phyloP scores from a whole-genome alignment of 306 rosid species.

The Cicer cuneatum region DNA sequence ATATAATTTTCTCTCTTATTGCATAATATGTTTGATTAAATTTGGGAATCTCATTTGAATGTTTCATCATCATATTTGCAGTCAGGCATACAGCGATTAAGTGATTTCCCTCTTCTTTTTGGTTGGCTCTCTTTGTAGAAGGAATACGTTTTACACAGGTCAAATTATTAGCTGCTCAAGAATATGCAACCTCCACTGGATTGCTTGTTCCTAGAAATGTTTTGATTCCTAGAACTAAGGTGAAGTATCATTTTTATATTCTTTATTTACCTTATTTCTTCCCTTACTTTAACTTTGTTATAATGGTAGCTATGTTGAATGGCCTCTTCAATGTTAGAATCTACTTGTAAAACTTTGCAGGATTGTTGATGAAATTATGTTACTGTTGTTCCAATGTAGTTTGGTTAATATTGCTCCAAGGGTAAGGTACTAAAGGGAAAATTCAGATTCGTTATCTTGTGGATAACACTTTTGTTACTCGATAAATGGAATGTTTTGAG shows the following conservation, averaged over 20 bases:
- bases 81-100: constrained; percentile 79
- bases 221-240: constrained; percentile 99
- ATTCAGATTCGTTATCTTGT: constrained; percentile 19
- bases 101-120: constrained; percentile 88
- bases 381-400: constrained; percentile 22
- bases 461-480: background rate
- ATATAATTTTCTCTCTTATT: background rate
- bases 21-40: constrained; percentile 26
- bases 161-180: constrained; percentile 89
- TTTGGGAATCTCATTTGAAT: constrained; percentile 43
- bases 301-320: constrained; percentile 15
- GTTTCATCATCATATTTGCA: constrained; percentile 58
- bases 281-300: background rate
- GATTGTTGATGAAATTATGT: constrained; percentile 17
- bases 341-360: constrained; percentile 11
- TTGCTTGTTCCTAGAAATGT: constrained; percentile 86
- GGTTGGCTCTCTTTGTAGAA: constrained; percentile 99
- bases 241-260: constrained; percentile 38
- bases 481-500: constrained; percentile 14
- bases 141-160: constrained; percentile 96
- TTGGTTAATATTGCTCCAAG: background rate
- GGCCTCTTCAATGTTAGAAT: constrained; percentile 12
- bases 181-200: constrained; percentile 80
- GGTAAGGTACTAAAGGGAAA: background rate
- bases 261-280: background rate